Evolutionary conservation across 192 early-diverging fungal genomes (phyloP).

Genomic region (Entophlyctis helioformis): DNA sequence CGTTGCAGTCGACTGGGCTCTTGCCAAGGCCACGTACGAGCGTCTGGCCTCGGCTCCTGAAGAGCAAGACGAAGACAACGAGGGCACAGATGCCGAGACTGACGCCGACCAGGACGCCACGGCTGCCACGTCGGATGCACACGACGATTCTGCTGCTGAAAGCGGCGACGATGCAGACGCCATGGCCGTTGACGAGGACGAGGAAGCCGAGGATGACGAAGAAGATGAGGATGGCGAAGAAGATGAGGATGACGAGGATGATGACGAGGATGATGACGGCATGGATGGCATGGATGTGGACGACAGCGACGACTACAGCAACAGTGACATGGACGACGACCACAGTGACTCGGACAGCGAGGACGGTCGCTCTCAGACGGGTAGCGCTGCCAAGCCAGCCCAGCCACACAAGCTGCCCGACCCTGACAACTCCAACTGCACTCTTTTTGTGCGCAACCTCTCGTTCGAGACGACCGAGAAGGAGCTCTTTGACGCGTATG

Average conservation of each 20-base stretch:
- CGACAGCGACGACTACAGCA: conserved; percentile 4
- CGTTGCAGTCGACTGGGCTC: conserved; percentile 75
- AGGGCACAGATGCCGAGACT: conserved; percentile 14
- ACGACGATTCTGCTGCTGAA: conserved; percentile 22
- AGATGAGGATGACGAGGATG: conserved; percentile 22
- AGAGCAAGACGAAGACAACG: conserved; percentile 15
- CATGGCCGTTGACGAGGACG: conserved; percentile 14
- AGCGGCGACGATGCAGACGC: conserved; percentile 12
- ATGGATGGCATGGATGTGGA: conserved; percentile 15
- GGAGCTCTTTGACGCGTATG: conserved; percentile 48
- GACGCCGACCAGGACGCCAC: conserved; percentile 23
- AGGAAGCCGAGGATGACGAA: conserved; percentile 27
- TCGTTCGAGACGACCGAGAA: conserved; percentile 83
- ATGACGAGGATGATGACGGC: conserved; percentile 25
- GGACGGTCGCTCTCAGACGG: not conserved
- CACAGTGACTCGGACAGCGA: conserved; percentile 6
- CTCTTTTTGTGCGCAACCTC: conserved; percentile 88
- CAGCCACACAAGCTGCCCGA: not conserved
- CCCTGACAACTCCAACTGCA: conserved; percentile 22
- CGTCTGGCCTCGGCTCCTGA: conserved; percentile 18
- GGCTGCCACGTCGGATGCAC: conserved; percentile 13
- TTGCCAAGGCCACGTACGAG: conserved; percentile 61
- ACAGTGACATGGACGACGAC: conserved; percentile 19
- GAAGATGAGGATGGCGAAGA: conserved; percentile 19
- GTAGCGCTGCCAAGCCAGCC: not conserved